A percentile compares a stretch with the other conserved stretches of the same genome.
Conservation (phyloP, 2,329 filamentous ascomycete species). For the Chaetomiaceae sp. region DNA sequence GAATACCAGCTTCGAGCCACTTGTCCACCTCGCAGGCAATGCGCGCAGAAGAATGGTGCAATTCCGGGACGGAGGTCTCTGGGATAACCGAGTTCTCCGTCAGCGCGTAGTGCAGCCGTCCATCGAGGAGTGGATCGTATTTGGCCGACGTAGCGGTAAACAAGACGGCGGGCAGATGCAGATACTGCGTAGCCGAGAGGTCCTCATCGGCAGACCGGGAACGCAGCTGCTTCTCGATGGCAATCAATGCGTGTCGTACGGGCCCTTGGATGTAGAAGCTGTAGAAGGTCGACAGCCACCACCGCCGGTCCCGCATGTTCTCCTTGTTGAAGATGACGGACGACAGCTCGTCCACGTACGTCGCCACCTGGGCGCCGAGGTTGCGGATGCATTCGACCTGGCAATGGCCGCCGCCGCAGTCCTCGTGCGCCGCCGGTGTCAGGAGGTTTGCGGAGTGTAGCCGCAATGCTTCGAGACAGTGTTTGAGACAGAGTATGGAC, state of each 20-base stretch:
- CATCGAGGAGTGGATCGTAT: conserved; percentile 28
- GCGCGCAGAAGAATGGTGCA: conserved; percentile 25
- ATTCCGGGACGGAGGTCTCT: conserved; percentile 25
- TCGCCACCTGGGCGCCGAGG: conserved; percentile 22
- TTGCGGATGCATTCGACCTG: conserved; percentile 26
- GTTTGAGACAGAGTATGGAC: conserved; percentile 26
- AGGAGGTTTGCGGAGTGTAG: conserved; percentile 24
- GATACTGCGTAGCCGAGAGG: conserved; percentile 26
- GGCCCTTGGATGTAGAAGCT: conserved; percentile 30
- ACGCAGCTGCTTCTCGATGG: conserved; percentile 27
- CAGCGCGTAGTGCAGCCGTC: conserved; percentile 26
- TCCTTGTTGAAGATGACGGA: conserved; percentile 29
- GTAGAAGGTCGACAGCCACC: conserved; percentile 31
- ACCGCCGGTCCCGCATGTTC: conserved; percentile 28
- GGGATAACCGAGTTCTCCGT: conserved; percentile 25
- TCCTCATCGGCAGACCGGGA: conserved; percentile 25
- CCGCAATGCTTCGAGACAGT: conserved; percentile 26
- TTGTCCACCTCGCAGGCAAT: conserved; percentile 23
- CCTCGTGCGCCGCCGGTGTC: conserved; percentile 19
- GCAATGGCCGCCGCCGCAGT: conserved; percentile 25
- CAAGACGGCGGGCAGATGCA: conserved; percentile 27
- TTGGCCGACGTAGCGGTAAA: conserved; percentile 30
- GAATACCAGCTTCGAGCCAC: conserved; percentile 27
- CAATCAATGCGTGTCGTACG: conserved; percentile 26
- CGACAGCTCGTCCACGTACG: conserved; percentile 29